These are phyloP conservation scores for Phytophthora cryptogea DNA, from an alignment of 352 stramenopile genomes.

Conservation along the genomic window DNA sequence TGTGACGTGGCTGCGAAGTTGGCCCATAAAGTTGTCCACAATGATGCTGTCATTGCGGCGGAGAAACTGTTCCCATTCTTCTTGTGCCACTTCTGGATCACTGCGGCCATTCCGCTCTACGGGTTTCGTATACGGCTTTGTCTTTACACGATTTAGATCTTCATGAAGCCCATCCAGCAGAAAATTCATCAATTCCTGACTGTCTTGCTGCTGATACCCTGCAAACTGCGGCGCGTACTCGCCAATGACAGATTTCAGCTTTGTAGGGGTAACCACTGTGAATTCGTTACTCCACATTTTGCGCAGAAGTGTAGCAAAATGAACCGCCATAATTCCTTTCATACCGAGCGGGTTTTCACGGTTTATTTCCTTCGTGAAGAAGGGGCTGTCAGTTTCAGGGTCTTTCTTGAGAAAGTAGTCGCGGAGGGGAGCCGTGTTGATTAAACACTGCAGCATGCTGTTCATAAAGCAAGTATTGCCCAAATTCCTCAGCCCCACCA, in stretches of 20 bases:
- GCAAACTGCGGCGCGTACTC: constrained; percentile 90
- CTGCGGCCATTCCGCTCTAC: constrained; percentile 74
- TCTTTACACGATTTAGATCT: constrained; percentile 88
- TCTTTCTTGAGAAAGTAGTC: constrained; percentile 92
- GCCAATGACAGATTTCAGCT: constrained; percentile 85
- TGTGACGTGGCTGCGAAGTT: constrained; percentile 87
- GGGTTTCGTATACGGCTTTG: constrained; percentile 79
- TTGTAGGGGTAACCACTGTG: constrained; percentile 72
- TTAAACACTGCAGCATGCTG: constrained; percentile 92
- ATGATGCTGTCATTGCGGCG: constrained; percentile 93
- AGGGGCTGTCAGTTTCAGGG: constrained; percentile 40
- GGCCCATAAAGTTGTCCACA: constrained; percentile 90
- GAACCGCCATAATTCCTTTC: constrained; percentile 93
- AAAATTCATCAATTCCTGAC: constrained; percentile 93
- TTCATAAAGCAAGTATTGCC: constrained; percentile 89
- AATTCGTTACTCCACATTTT: constrained; percentile 95
- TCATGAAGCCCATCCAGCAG: constrained; percentile 92
- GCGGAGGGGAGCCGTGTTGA: constrained; percentile 92
- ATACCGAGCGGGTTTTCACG: constrained; percentile 93
- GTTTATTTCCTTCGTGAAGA: constrained; percentile 92
- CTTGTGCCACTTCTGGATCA: constrained; percentile 67
- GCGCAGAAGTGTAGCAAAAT: constrained; percentile 94
- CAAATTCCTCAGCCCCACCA: constrained; percentile 79
- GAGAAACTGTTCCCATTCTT: constrained; percentile 88
- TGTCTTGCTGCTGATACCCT: constrained; percentile 91